Conservation (phyloP, 257 asterid species). For the Ajuga chamaepitys region DNA sequence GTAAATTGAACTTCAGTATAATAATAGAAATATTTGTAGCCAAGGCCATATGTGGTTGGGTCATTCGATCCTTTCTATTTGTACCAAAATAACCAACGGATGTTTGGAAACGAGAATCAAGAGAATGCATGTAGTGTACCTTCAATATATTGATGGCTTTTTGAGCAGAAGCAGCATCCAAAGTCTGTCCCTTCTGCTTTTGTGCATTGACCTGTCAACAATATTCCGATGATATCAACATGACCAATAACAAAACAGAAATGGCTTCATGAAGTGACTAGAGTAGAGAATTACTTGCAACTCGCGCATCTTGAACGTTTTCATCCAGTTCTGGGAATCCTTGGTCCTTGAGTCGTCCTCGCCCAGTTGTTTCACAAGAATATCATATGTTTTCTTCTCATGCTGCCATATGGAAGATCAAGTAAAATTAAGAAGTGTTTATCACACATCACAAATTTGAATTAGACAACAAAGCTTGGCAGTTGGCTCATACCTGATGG, state of each 20-base stretch:
- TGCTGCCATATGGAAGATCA: constrained; percentile 43
- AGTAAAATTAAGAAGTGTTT: background rate
- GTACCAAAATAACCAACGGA: background rate
- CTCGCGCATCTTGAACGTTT: constrained; percentile 75
- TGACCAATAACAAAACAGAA: background rate
- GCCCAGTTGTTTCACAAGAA: constrained; percentile 92
- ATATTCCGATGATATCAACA: background rate
- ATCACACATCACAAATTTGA: background rate
- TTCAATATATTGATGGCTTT: constrained; percentile 75
- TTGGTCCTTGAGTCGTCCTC: constrained; percentile 91
- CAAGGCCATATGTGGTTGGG: background rate
- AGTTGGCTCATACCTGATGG: constrained; percentile 65
- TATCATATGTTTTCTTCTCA: constrained; percentile 87
- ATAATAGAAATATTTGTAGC: too few species aligned
- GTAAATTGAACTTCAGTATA: background rate
- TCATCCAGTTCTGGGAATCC: constrained; percentile 92
- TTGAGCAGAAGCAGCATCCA: constrained; percentile 63
- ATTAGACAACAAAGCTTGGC: constrained; percentile 6
- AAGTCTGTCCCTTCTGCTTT: constrained; percentile 81
- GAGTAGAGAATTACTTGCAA: constrained; percentile 35
- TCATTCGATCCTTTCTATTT: background rate
- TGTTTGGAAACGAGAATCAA: background rate
- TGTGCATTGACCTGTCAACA: constrained; percentile 62
- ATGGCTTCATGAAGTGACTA: background rate
- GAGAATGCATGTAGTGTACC: constrained; percentile 27